Percentiles rank a stretch among this genome's conserved stretches.
These are phyloP conservation scores for Cornus suecica DNA, from an alignment of 148 eudicot species.

Conservation along the genomic window DNA sequence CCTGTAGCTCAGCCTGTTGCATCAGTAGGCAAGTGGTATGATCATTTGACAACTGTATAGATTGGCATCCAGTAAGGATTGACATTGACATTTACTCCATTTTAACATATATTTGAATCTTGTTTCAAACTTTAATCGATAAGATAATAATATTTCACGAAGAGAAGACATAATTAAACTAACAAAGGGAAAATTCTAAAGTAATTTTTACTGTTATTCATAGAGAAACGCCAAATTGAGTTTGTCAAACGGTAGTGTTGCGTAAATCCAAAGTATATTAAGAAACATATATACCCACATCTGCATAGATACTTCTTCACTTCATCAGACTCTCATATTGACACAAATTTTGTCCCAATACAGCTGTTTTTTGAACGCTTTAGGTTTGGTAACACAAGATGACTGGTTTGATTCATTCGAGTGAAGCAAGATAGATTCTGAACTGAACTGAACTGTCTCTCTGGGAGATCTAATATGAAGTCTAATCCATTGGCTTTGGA, in stretches of 20 bases:
- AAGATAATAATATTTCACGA: neutral
- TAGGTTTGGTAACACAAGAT: too few relatives aligned
- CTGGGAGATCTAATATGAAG: too few relatives aligned
- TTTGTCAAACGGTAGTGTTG: neutral
- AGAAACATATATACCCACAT: too few relatives aligned
- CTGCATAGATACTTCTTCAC: neutral
- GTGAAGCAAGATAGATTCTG: too few relatives aligned
- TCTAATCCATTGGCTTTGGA: too few relatives aligned
- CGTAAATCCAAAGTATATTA: too few relatives aligned
- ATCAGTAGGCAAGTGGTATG: neutral
- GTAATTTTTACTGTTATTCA: neutral
- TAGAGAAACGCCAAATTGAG: neutral
- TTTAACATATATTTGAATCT: neutral
- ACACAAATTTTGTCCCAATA: neutral
- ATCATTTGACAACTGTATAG: neutral
- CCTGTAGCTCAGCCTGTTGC: conserved; percentile 21
- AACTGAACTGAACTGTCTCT: too few relatives aligned
- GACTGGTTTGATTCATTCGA: too few relatives aligned
- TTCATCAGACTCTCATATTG: neutral
- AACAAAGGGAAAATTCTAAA: neutral
- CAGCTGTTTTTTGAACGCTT: neutral
- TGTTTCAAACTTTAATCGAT: neutral
- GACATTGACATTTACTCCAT: neutral
- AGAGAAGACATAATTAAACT: neutral
- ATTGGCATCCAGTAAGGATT: conserved; percentile 2